Conservation (phyloP, 2,329 filamentous ascomycete species). For the Diaporthe helianthi region DNA sequence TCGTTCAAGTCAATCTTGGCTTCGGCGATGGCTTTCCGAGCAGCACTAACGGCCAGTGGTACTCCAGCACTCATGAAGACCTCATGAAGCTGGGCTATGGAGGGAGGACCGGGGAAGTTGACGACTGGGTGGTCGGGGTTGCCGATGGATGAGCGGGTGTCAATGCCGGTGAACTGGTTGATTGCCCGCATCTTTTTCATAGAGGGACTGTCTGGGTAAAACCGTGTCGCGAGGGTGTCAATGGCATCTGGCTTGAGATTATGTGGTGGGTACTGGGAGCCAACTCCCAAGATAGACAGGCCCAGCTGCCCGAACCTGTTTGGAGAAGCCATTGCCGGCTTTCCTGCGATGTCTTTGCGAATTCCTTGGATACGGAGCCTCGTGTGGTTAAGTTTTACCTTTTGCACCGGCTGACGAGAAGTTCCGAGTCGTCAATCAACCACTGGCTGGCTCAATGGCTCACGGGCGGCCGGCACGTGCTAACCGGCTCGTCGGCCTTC, state of each 20-base stretch:
- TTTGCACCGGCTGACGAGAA: background rate
- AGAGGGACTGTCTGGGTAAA: conserved; percentile 55
- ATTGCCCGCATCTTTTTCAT: conserved; percentile 70
- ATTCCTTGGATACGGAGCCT: background rate
- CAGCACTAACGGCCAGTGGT: conserved; percentile 62
- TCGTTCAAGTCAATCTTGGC: conserved; percentile 57
- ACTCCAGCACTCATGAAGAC: conserved; percentile 65
- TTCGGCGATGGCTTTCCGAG: conserved; percentile 62
- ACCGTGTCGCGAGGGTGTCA: conserved; percentile 62
- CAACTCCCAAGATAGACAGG: conserved; percentile 67
- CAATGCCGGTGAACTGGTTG: conserved; percentile 71
- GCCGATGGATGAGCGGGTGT: conserved; percentile 65
- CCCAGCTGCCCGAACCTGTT: conserved; percentile 57
- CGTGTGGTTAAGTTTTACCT: background rate
- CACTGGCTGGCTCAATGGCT: conserved; percentile 16
- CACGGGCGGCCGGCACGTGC: background rate
- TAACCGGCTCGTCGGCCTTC: background rate
- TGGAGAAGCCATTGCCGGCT: conserved; percentile 49
- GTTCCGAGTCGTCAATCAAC: background rate
- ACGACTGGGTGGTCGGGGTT: conserved; percentile 66
- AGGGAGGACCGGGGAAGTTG: conserved; percentile 60
- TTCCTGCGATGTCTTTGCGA: background rate
- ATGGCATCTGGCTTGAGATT: conserved; percentile 58
- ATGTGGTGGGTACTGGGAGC: conserved; percentile 66
- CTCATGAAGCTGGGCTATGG: conserved; percentile 61